These are phyloP conservation scores for Nannochloropsis gaditana DNA, from an alignment of 108 stramenopile species.

Conservation along the genomic window DNA sequence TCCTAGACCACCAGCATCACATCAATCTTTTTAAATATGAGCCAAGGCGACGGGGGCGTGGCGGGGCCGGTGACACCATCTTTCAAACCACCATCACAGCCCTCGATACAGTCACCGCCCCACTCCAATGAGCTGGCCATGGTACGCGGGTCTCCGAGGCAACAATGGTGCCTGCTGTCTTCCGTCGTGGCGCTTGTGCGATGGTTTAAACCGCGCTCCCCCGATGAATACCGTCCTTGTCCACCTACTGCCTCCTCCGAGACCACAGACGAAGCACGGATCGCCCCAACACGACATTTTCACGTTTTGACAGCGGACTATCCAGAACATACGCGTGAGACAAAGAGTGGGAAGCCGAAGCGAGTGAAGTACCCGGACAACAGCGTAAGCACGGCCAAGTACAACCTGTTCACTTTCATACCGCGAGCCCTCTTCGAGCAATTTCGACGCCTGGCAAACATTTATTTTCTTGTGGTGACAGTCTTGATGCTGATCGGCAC, in stretches of 20 bases:
- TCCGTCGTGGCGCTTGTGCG: neutral
- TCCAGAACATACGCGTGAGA: neutral
- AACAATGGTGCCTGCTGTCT: neutral
- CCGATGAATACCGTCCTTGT: neutral
- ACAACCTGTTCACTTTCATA: slow-evolving; percentile 44
- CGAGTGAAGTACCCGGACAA: neutral
- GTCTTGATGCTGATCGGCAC: slow-evolving; percentile 82
- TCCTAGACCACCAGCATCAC: too few relatives aligned
- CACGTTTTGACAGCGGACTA: neutral
- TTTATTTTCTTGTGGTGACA: slow-evolving; percentile 89
- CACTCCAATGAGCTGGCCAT: neutral
- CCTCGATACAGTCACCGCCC: neutral
- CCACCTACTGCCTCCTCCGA: neutral
- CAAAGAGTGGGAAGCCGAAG: neutral
- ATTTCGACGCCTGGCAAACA: slow-evolving; percentile 68
- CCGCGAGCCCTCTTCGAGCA: slow-evolving; percentile 50
- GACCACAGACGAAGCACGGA: neutral
- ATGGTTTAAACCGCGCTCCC: neutral
- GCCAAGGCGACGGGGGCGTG: neutral
- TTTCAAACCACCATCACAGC: neutral
- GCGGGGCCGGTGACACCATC: neutral
- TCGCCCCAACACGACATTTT: neutral
- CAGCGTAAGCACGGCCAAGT: slow-evolving; percentile 35
- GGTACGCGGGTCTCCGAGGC: neutral
- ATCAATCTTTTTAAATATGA: neutral